Conservation (phyloP, 176 grass and related monocot genomes). For the Alopecurus myosuroides region DNA sequence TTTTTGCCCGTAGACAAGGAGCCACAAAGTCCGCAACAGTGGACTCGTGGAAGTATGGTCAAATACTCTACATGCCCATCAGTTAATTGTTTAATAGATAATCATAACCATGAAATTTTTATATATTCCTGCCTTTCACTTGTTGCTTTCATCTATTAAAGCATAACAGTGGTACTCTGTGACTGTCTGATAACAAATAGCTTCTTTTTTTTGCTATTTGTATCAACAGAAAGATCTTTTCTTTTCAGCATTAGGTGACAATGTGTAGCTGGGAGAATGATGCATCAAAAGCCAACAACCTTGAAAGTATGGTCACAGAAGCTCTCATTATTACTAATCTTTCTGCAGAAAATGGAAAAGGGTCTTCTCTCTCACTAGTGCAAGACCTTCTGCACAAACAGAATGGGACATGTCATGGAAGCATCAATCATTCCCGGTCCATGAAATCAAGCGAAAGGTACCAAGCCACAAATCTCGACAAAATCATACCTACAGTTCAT, state of each 20-base stretch:
- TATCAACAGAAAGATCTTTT: not conserved
- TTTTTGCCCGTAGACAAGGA: not conserved
- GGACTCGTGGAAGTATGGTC: not conserved
- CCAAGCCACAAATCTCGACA: constrained; percentile 14
- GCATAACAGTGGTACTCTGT: not conserved
- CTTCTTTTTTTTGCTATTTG: not conserved
- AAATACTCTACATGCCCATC: not conserved
- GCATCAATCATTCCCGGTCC: constrained; percentile 22
- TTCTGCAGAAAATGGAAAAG: constrained; percentile 19
- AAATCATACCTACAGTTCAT: constrained; percentile 25
- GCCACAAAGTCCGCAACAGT: not conserved
- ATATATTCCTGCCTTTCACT: not conserved
- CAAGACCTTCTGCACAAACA: constrained; percentile 5
- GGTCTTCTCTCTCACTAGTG: not conserved
- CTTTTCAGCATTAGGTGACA: constrained; percentile 12
- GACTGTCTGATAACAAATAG: not conserved
- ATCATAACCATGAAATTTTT: not conserved
- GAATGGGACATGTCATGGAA: constrained; percentile 25
- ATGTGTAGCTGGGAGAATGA: constrained; percentile 12
- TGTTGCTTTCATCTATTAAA: not conserved
- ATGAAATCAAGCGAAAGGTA: constrained; percentile 10
- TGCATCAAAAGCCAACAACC: constrained; percentile 30
- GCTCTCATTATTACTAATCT: constrained; percentile 28
- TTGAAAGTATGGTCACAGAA: constrained; percentile 28
- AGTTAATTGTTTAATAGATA: not conserved